These are phyloP conservation scores for Puya raimondii DNA, from an alignment of 176 grass and related monocot genomes.

Conservation along the genomic window DNA sequence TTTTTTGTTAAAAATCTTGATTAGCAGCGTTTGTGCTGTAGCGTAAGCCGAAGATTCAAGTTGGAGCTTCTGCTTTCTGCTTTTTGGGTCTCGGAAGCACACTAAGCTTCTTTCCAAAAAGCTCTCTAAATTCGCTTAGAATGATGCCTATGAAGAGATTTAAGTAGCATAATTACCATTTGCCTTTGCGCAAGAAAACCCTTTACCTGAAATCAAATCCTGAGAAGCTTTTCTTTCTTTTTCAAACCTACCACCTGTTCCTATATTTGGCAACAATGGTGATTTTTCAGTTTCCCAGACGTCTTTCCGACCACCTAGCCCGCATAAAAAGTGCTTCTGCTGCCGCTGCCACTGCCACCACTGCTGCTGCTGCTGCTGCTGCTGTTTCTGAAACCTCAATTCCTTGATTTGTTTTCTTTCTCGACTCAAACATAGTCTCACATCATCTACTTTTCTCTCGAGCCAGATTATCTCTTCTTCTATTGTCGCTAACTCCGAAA, in stretches of 20 bases:
- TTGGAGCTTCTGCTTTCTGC: too few species aligned
- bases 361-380: slow-evolving; percentile 25
- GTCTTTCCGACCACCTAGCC: slow-evolving; percentile 32
- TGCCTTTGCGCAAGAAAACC: not conserved
- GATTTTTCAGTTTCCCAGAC: slow-evolving; percentile 26
- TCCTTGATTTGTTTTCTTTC: slow-evolving; percentile 59
- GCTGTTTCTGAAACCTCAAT: slow-evolving; percentile 23
- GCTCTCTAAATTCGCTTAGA: too few species aligned
- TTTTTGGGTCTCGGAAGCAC: too few species aligned
- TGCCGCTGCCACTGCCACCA: slow-evolving; percentile 21
- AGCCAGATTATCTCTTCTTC: slow-evolving; percentile 89
- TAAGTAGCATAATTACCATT: not conserved
- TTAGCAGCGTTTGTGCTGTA: too few species aligned
- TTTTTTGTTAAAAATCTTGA: too few species aligned
- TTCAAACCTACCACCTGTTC: slow-evolving; percentile 9
- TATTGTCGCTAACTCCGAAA: slow-evolving; percentile 63
- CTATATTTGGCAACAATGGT: slow-evolving; percentile 24
- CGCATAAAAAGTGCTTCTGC: slow-evolving; percentile 27
- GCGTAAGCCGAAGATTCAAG: too few species aligned
- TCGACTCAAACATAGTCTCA: slow-evolving; percentile 36
- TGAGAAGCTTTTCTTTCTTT: slow-evolving; percentile 39
- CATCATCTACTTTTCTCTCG: slow-evolving; percentile 68
- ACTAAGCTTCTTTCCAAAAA: too few species aligned
- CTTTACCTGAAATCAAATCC: slow-evolving; percentile 29
- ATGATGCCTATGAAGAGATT: not conserved